These are phyloP conservation scores for Chlamydomonas reinhardtii DNA, from an alignment of 163 green algal genomes.

Conservation along the genomic window DNA sequence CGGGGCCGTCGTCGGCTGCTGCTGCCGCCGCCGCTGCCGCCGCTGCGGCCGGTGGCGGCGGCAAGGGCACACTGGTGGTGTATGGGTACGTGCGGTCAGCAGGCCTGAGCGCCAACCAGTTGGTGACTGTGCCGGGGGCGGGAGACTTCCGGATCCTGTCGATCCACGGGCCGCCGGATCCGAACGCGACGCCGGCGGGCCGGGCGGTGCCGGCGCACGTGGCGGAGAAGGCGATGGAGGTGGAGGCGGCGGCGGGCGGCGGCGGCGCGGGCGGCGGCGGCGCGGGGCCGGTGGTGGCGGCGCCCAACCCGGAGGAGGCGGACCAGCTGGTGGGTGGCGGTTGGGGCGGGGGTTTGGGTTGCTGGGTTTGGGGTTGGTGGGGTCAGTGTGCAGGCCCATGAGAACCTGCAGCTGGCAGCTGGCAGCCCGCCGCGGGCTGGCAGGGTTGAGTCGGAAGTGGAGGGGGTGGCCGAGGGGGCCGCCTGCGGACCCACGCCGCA, in stretches of 20 bases:
- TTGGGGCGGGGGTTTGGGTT: not conserved
- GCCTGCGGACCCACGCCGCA: too few species aligned
- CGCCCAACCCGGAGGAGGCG: constrained; percentile 53
- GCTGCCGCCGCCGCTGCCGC: not conserved
- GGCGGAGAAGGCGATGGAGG: constrained; percentile 54
- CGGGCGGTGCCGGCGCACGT: not conserved
- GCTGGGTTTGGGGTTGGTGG: not conserved
- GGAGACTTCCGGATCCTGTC: constrained; percentile 86
- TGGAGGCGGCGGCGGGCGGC: constrained; percentile 51
- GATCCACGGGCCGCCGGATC: constrained; percentile 11
- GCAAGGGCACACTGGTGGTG: constrained; percentile 62
- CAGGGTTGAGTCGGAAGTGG: too few species aligned
- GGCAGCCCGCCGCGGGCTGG: too few species aligned
- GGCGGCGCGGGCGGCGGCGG: constrained; percentile 39
- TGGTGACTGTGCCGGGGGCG: constrained; percentile 81
- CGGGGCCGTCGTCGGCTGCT: constrained; percentile 18
- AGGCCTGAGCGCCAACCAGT: constrained; percentile 83
- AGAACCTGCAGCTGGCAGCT: too few species aligned
- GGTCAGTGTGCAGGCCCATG: too few species aligned
- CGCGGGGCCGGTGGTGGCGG: constrained; percentile 55
- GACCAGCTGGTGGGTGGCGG: constrained; percentile 40
- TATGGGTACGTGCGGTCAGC: constrained; percentile 79
- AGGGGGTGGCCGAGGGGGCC: too few species aligned
- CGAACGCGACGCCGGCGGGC: constrained; percentile 10
- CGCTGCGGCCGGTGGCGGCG: too few species aligned